A percentile compares a stretch with the other conserved stretches of the same genome.
Conservation (phyloP, 192 early-diverging fungal species). For the Rhizophlyctis rosea region DNA sequence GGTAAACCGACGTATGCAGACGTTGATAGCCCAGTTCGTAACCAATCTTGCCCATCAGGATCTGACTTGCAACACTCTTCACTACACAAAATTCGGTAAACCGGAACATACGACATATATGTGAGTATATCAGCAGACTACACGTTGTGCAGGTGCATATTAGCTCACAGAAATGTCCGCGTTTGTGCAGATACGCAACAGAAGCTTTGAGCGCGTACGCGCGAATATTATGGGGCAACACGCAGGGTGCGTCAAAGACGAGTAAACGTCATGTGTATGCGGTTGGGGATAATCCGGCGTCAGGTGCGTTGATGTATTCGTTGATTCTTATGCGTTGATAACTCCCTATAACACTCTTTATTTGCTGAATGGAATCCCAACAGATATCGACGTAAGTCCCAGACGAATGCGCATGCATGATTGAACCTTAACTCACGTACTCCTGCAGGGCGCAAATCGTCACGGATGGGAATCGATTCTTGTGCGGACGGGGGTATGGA, state of each 20-base stretch:
- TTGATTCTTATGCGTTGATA: neutral
- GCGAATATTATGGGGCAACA: neutral
- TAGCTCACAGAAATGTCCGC: neutral
- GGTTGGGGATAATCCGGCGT: slow-evolving; percentile 12
- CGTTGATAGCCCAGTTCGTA: slow-evolving; percentile 53
- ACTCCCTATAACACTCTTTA: too few species aligned
- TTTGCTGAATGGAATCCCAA: neutral
- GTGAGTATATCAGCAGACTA: slow-evolving; percentile 32
- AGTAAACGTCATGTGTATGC: slow-evolving; percentile 10
- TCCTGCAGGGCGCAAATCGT: slow-evolving; percentile 35
- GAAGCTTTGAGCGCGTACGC: slow-evolving; percentile 20
- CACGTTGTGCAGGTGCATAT: too few species aligned
- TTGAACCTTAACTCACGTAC: slow-evolving; percentile 29
- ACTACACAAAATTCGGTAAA: slow-evolving; percentile 78
- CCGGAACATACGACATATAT: slow-evolving; percentile 73
- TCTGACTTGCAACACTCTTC: slow-evolving; percentile 42
- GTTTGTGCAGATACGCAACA: slow-evolving; percentile 17
- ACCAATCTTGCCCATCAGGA: slow-evolving; percentile 61
- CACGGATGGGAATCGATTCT: slow-evolving; percentile 38
- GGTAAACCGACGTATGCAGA: too few species aligned
- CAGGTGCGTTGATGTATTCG: neutral
- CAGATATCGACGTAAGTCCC: slow-evolving; percentile 16
- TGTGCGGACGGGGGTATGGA: slow-evolving; percentile 44
- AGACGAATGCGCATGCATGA: neutral
- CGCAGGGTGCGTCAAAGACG: too few species aligned